These are phyloP conservation scores for Bipolaris bicolor DNA, from an alignment of 2,329 filamentous ascomycete species.

Conservation along the genomic window DNA sequence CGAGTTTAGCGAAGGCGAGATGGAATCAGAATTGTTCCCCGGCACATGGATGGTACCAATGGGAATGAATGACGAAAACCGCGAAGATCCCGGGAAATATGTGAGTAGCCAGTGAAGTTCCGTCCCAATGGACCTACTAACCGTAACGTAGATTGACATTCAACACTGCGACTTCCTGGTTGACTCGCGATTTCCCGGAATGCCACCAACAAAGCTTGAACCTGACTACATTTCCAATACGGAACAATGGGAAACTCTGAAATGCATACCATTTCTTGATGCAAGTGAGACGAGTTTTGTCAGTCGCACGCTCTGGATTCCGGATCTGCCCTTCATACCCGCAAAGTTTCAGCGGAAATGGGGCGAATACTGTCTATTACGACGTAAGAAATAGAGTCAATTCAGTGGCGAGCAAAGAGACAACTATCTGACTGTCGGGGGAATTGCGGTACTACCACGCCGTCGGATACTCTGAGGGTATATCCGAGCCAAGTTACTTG, in stretches of 20 bases:
- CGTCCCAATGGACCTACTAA: constrained; percentile 18
- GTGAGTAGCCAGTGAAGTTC: constrained; percentile 52
- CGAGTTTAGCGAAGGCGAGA: constrained; percentile 78
- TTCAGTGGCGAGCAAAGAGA: neutral
- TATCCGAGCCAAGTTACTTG: neutral
- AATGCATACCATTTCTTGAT: constrained; percentile 83
- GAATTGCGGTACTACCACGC: neutral
- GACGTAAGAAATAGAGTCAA: constrained; percentile 48
- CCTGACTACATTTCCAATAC: constrained; percentile 78
- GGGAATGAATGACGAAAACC: constrained; percentile 91
- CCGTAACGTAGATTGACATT: constrained; percentile 64
- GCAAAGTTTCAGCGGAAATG: constrained; percentile 74
- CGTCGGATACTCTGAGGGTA: neutral
- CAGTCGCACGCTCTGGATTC: constrained; percentile 81
- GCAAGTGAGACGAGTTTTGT: constrained; percentile 73
- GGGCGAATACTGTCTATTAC: constrained; percentile 86
- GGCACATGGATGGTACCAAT: constrained; percentile 82
- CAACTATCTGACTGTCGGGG: neutral
- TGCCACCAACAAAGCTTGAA: constrained; percentile 68
- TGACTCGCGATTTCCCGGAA: constrained; percentile 78
- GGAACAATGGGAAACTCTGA: constrained; percentile 76
- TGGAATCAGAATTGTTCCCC: constrained; percentile 73
- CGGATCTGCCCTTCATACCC: constrained; percentile 72
- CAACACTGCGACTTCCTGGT: constrained; percentile 81
- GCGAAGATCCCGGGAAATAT: constrained; percentile 87